Evolutionary conservation across 768 basidiomycete genomes (phyloP), one percentile per base, ranked within the genome.

Genomic region (Trametes elegans): DNA sequence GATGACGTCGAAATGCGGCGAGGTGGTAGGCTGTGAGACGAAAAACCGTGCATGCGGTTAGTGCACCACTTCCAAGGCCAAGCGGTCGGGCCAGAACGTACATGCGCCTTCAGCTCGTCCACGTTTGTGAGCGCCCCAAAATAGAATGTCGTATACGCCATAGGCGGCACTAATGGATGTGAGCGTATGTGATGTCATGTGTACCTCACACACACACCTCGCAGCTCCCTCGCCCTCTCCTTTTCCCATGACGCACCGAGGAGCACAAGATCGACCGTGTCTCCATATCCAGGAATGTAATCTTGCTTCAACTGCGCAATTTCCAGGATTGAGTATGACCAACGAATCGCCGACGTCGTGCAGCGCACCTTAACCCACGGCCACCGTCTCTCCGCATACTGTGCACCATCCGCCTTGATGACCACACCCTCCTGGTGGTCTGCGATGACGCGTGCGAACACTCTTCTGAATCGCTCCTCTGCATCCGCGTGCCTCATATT

Each of bases 281-380:
- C 94, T 0, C 92, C 91, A 40, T 87, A 78, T 4, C 87, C 87
- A 1, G 84, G 83, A 34, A 98, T 91, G 58, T 96, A 96, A 67
- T 98, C 94, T 64, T 79, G 83, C 74, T 93, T 92, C 44, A 92
- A 64, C 79, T 81, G 43, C 42, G 18, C 18, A 32, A 13, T 13
- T 26, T 29, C 27, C 21, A 51, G 34, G 34, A 13, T 5, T 14
- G 13, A 5, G 13, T 13, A 35, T 6, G 13, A 8, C 7, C 16
- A 7, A 49, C 10, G 14, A 16, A n/a, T 58, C 39, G 29, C 67
- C 13, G 16, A 24, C 31, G 5, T 21, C 10, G n/a, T n/a, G n/a
- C 16, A 7, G 26, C 58, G 74, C 49, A 84, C 79, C 71, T 97
- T 96, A 26, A 94, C 84, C 93, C 93, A 96, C 14, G 86, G 85